phyloP scores from a whole-genome alignment of 2,329 filamentous ascomycete species.

The Triangularia verruculosa region DNA sequence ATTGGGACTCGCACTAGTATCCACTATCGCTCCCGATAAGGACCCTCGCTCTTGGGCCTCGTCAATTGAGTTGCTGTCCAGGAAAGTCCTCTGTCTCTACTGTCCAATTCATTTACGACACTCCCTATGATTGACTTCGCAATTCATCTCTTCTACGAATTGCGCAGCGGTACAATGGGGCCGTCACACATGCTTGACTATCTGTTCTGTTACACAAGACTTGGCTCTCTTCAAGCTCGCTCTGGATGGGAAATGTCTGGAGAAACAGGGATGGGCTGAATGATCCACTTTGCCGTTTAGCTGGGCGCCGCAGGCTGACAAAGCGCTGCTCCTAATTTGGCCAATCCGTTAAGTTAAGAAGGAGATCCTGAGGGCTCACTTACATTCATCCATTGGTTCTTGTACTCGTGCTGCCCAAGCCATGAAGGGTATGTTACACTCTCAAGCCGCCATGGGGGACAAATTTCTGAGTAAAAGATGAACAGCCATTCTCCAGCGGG shows the following conservation, averaged over 20 bases:
- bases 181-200: neutral
- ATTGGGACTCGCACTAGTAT: neutral
- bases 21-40: neutral
- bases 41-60: neutral
- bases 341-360: neutral
- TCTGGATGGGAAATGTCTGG: neutral
- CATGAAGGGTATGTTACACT: slow-evolving; percentile 20
- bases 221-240: neutral
- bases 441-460: neutral
- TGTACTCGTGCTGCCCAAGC: too few species aligned
- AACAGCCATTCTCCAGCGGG: slow-evolving; percentile 84
- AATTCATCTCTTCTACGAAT: neutral
- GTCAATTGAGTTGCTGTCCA: neutral
- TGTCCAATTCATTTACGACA: neutral
- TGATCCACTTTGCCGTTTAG: neutral
- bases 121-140: neutral
- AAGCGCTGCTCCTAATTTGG: neutral
- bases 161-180: neutral
- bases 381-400: too few species aligned
- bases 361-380: too few species aligned
- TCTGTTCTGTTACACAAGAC: neutral
- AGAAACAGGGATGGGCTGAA: neutral
- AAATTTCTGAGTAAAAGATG: neutral
- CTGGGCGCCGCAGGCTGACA: neutral
- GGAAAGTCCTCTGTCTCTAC: neutral